Evolutionary conservation across 441 rosid genomes (phyloP).

Genomic region (Gossypium schwendimanii): DNA sequence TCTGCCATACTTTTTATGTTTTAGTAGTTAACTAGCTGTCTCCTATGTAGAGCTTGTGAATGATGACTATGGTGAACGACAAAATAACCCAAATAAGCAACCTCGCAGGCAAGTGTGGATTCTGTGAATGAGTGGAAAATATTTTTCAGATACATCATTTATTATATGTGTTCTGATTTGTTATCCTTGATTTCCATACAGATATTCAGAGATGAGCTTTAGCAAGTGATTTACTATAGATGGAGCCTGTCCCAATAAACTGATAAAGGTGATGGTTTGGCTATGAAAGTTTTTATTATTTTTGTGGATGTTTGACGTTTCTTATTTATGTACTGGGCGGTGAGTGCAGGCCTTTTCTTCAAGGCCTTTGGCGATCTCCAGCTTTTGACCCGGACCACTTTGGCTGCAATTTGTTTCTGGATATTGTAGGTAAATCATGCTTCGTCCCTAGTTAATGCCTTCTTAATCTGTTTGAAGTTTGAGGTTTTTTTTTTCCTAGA

Average conservation of each 20-base stretch:
- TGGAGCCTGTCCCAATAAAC: constrained; percentile 32
- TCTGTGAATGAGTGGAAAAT: background rate
- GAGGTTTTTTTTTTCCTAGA: background rate
- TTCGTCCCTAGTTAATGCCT: background rate
- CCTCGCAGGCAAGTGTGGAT: constrained; percentile 60
- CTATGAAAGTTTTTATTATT: constrained; percentile 13
- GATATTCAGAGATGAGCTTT: constrained; percentile 83
- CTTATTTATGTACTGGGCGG: constrained; percentile 26
- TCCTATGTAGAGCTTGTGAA: constrained; percentile 37
- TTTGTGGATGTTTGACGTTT: constrained; percentile 20
- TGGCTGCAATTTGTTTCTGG: constrained; percentile 38
- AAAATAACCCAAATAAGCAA: constrained; percentile 52
- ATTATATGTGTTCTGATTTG: background rate
- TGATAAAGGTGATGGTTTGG: constrained; percentile 31
- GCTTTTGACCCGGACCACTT: constrained; percentile 45
- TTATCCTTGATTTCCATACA: constrained; percentile 21
- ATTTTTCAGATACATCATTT: background rate
- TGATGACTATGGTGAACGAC: constrained; percentile 59
- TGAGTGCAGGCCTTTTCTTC: constrained; percentile 34
- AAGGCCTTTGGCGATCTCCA: constrained; percentile 58
- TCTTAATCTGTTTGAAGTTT: background rate
- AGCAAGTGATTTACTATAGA: constrained; percentile 49
- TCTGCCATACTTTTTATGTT: background rate
- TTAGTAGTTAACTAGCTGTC: constrained; percentile 1
- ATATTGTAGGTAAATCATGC: constrained; percentile 45